Evolutionary conservation across 495 filamentous ascomycete species (phyloP), one percentile per base, ranked within the genome.

Genomic region (Xylaria intraflava): DNA sequence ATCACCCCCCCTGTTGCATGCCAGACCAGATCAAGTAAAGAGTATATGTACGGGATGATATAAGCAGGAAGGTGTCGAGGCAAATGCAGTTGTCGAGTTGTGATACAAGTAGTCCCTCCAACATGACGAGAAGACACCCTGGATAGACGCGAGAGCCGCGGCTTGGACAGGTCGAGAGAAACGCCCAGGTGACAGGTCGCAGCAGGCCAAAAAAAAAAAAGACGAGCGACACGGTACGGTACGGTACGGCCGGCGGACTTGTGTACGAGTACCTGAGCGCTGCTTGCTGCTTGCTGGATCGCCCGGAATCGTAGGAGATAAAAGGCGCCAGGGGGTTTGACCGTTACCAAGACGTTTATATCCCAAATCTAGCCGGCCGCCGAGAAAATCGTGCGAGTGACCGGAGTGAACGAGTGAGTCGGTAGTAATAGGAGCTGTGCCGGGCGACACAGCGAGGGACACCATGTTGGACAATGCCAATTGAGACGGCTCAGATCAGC

Each of bases 401-500:
- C 29, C 8, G 30, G 51, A 46, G 29, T 19, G 43, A 44, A 43
- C 16, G 45, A 51, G 46, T 19, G 43, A 44, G 38, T 16, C 40
- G 47, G 46, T 33, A 40, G 47, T 36, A 53, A 33, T 33, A 12
- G 10, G 31, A 4, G 31, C 14, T 33, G 31, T 33, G 31, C 2
- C 31, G 10, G 2, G n/a, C 2, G 31, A 33, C 10, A 6, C 31
- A 33, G n/a, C 11, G 2, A 7, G 31, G 11, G 14, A 29, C 46
- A 49, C 36, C 6, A 55, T 38, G 27, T 47, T 30, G 27, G 49
- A 57, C 56, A 54, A 58, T 58, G 51, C 59, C 58, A 36, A 47
- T 17, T 19, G 17, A 43, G 43, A 51, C 33, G n/a, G 41, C 17
- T 38, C 48, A 49, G 53, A 53, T 54, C 36, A 36, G 43, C 29